Conservation (phyloP, 2,329 filamentous ascomycete genomes). For the Dendryphion nanum region DNA sequence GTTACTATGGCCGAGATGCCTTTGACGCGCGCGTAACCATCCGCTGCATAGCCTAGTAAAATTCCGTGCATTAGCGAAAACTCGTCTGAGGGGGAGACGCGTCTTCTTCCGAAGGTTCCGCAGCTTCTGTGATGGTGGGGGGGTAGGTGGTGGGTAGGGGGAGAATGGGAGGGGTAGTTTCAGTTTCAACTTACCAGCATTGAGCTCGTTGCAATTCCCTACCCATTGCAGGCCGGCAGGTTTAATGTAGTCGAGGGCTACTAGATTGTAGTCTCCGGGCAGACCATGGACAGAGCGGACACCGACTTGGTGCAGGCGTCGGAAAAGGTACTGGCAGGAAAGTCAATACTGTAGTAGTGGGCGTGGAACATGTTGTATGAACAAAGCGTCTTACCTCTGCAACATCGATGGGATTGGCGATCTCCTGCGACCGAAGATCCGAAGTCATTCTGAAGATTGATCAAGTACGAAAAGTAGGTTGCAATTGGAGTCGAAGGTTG, state of each 20-base stretch:
- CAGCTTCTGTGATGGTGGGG: background rate
- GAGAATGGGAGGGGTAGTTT: constrained; percentile 6
- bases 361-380: constrained; percentile 1
- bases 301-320: constrained; percentile 43
- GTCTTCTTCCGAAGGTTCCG: background rate
- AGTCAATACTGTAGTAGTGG: constrained; percentile 9
- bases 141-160: background rate
- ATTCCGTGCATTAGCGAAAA: too few species aligned
- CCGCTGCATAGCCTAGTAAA: constrained; percentile 44
- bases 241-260: constrained; percentile 57
- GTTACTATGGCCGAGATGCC: constrained; percentile 48
- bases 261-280: constrained; percentile 44
- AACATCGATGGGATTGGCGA: constrained; percentile 53
- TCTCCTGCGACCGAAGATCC: constrained; percentile 42
- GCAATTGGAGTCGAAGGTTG: too few species aligned
- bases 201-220: constrained; percentile 62
- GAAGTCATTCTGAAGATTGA: constrained; percentile 35
- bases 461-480: too few species aligned
- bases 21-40: constrained; percentile 48
- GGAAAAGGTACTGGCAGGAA: constrained; percentile 38
- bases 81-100: too few species aligned
- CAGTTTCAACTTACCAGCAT: constrained; percentile 46
- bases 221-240: constrained; percentile 57
- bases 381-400: constrained; percentile 47
- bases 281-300: constrained; percentile 49